A percentile compares a stretch with the other conserved stretches of the same genome.
Conservation (phyloP, 768 basidiomycete genomes). For the Tulasnella sp. region DNA sequence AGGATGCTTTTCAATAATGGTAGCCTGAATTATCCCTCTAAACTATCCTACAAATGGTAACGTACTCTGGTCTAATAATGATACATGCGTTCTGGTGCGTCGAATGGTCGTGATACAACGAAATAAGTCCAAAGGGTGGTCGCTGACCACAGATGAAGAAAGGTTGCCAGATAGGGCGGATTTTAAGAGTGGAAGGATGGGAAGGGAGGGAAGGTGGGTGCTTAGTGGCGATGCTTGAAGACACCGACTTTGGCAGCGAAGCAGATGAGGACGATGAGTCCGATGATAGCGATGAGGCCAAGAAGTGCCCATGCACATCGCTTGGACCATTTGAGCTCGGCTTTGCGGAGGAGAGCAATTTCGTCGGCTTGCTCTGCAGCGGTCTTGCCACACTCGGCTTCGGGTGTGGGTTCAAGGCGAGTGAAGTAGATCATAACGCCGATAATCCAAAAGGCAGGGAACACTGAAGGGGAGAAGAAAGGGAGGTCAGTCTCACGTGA, state of each 20-base stretch:
- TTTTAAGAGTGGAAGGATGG: background rate
- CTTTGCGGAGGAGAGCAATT: slow-evolving; percentile 7
- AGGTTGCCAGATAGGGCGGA: background rate
- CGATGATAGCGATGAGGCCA: background rate
- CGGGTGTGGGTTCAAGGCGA: background rate
- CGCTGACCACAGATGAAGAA: background rate
- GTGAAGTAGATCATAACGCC: slow-evolving; percentile 11
- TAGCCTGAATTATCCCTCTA: background rate
- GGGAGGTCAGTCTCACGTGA: background rate
- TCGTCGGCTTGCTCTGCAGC: slow-evolving; percentile 12
- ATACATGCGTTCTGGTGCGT: background rate
- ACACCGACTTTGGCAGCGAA: background rate
- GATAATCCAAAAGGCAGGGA: slow-evolving; percentile 14
- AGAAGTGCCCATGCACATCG: slow-evolving; percentile 11
- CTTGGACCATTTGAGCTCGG: slow-evolving; percentile 12
- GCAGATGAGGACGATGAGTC: background rate
- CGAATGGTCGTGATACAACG: background rate
- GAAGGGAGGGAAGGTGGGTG: background rate
- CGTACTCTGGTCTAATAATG: background rate
- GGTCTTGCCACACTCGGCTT: slow-evolving; percentile 11
- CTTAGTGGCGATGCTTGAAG: background rate
- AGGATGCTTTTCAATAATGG: background rate
- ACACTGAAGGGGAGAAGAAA: slow-evolving; percentile 7
- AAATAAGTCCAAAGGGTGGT: background rate
- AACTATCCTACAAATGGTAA: background rate